Conservation (phyloP, 768 basidiomycete genomes). For the Xanthoconium purpureum region DNA sequence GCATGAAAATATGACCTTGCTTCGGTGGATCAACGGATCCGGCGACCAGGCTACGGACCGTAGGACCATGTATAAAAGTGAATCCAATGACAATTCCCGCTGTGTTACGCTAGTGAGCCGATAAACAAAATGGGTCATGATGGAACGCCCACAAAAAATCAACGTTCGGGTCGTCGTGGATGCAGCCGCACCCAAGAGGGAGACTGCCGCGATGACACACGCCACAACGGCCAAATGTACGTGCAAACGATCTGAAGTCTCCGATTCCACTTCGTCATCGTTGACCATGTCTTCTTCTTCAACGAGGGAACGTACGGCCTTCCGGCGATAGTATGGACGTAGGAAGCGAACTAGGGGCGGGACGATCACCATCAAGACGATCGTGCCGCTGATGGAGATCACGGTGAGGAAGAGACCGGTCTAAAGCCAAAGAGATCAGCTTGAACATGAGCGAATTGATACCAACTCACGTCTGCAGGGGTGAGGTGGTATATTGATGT, state of each 20-base stretch:
- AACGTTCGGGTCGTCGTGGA: slow-evolving; percentile 6
- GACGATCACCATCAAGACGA: slow-evolving; percentile 19
- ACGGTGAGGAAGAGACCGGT: slow-evolving; percentile 28
- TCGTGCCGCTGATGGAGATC: slow-evolving; percentile 10
- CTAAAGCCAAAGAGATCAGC: slow-evolving; percentile 9
- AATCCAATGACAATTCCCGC: slow-evolving; percentile 20
- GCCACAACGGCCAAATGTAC: slow-evolving; percentile 26
- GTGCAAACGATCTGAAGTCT: slow-evolving; percentile 29
- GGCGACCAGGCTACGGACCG: slow-evolving; percentile 24
- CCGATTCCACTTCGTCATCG: neutral
- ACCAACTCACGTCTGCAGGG: slow-evolving; percentile 24
- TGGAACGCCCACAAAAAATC: slow-evolving; percentile 13
- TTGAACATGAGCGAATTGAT: neutral
- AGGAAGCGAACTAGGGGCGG: slow-evolving; percentile 25
- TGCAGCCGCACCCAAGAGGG: slow-evolving; percentile 11
- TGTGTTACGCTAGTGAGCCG: slow-evolving; percentile 6
- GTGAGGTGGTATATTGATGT: slow-evolving; percentile 28
- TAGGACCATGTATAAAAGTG: slow-evolving; percentile 13
- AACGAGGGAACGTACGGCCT: neutral
- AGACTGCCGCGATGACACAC: slow-evolving; percentile 15
- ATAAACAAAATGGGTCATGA: neutral
- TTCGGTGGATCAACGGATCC: slow-evolving; percentile 27
- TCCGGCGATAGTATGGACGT: slow-evolving; percentile 25
- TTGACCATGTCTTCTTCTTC: neutral
- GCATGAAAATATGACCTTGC: slow-evolving; percentile 20